Percentiles rank a stretch among this genome's conserved stretches.
Conservation (phyloP, 2,329 filamentous ascomycete genomes). For the Gaeumannomyces sp. region DNA sequence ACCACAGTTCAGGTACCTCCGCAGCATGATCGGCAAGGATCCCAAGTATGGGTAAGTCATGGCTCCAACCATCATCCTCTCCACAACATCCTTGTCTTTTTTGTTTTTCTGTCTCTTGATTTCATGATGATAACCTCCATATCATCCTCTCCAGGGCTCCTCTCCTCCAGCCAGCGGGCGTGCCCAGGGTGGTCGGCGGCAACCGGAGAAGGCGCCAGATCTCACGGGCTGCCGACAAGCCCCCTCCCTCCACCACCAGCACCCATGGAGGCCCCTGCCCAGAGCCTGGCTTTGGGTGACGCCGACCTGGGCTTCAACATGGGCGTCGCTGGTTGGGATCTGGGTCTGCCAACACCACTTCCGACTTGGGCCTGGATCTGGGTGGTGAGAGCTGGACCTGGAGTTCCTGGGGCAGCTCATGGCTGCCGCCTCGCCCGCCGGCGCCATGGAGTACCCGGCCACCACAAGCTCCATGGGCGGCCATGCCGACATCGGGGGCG, state of each 20-base stretch:
- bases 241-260: too few relatives aligned
- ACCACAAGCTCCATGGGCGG: not conserved
- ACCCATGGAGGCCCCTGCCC: not conserved
- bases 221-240: not conserved
- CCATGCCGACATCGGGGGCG: not conserved
- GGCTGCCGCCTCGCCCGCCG: not conserved
- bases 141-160: not conserved
- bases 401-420: not conserved
- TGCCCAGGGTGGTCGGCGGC: not conserved
- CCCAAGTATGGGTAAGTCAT: conserved; percentile 4
- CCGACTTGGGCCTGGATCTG: not conserved
- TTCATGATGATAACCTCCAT: not conserved
- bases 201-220: not conserved
- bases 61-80: not conserved
- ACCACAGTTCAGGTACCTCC: conserved; percentile 1
- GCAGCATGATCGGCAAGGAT: not conserved
- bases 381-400: not conserved
- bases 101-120: not conserved
- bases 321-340: too few relatives aligned
- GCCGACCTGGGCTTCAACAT: not conserved
- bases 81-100: not conserved
- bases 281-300: not conserved
- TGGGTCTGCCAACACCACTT: not conserved
- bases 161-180: not conserved
- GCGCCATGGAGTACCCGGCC: not conserved